phyloP scores from a whole-genome alignment of 768 basidiomycete genomes.

The Leccinum boreale region DNA sequence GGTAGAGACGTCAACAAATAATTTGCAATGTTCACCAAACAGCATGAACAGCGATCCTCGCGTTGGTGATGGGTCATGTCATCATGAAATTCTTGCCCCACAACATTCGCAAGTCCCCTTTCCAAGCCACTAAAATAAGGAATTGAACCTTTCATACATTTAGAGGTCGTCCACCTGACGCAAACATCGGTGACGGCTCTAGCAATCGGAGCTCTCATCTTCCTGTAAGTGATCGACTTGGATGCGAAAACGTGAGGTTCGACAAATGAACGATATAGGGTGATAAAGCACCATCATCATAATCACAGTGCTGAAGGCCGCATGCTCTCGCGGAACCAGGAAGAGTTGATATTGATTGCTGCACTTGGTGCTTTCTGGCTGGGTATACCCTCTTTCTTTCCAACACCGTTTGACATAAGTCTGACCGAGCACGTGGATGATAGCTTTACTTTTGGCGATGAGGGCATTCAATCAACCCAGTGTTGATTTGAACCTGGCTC shows the following conservation, averaged over 20 bases:
- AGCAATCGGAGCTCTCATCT: conserved; percentile 60
- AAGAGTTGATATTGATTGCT: conserved; percentile 69
- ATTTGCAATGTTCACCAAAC: conserved; percentile 9
- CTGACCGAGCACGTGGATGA: conserved; percentile 3
- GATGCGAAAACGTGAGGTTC: neutral
- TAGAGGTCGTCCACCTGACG: conserved; percentile 63
- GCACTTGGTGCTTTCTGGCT: conserved; percentile 76
- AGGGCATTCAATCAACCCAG: conserved; percentile 35
- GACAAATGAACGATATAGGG: conserved; percentile 36
- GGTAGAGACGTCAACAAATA: neutral
- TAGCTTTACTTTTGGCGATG: conserved; percentile 44
- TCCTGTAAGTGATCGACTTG: conserved; percentile 48
- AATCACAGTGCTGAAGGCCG: conserved; percentile 37
- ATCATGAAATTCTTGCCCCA: conserved; percentile 46
- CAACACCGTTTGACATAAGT: neutral
- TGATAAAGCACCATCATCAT: conserved; percentile 68
- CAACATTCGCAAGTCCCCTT: conserved; percentile 29
- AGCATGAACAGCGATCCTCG: conserved; percentile 40
- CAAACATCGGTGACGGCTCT: conserved; percentile 74
- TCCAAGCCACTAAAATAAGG: neutral
- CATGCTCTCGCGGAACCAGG: conserved; percentile 64
- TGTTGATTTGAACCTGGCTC: conserved; percentile 27
- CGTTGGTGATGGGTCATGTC: conserved; percentile 48
- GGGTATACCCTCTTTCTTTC: conserved; percentile 42
- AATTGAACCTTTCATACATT: conserved; percentile 12